A percentile compares a stretch with the other conserved stretches of the same genome.
Evolutionary conservation across 176 grass and related monocot genomes (phyloP).

Genomic region (Rhipidocladum racemiflorum): DNA sequence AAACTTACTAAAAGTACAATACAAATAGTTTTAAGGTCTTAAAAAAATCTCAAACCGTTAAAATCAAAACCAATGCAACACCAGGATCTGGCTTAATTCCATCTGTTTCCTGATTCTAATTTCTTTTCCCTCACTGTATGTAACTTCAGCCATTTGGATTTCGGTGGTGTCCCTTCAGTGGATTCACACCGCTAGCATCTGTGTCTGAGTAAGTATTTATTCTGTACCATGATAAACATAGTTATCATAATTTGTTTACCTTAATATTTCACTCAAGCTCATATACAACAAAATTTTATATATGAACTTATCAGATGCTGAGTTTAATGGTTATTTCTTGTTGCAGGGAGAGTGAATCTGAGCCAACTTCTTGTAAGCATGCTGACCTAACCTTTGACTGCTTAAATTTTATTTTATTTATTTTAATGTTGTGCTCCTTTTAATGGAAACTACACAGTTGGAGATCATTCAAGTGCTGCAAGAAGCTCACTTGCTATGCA

Average conservation of each 20-base stretch:
- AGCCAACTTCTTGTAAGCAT: slow-evolving; percentile 39
- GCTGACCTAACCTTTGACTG: background rate
- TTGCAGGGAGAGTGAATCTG: slow-evolving; percentile 32
- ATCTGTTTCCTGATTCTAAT: background rate
- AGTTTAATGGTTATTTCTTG: background rate
- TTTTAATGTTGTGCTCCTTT: background rate
- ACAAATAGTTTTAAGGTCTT: no score
- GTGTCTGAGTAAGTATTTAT: slow-evolving; percentile 53
- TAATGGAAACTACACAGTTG: slow-evolving; percentile 23
- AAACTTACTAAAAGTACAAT: no score
- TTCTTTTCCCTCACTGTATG: background rate
- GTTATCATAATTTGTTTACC: background rate
- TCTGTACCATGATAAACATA: background rate
- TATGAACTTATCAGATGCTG: background rate
- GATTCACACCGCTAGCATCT: slow-evolving; percentile 41
- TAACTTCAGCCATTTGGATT: slow-evolving; percentile 52
- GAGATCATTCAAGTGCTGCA: slow-evolving; percentile 34
- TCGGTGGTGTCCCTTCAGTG: no score
- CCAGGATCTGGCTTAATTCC: background rate
- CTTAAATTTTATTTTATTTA: background rate
- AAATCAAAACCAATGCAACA: no score
- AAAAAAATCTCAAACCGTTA: no score
- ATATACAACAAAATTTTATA: background rate
- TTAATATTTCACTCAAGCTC: background rate
- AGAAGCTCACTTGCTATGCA: slow-evolving; percentile 22